phyloP scores from a whole-genome alignment of 208 protist species.

The Acanthamoeba castellanii region DNA sequence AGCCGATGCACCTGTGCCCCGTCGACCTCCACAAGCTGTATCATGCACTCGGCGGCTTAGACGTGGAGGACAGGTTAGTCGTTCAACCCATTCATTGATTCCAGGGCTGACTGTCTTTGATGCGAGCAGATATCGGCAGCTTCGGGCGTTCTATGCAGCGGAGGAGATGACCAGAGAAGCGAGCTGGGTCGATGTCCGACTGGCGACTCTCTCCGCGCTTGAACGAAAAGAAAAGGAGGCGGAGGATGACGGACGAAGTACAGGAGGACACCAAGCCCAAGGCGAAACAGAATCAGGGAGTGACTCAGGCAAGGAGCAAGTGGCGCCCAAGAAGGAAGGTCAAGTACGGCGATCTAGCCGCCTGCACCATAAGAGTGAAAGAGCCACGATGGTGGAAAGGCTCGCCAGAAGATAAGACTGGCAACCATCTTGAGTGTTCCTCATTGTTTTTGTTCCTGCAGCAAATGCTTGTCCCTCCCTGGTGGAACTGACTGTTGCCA shows the following conservation, averaged over 20 bases:
- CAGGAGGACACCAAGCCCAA: not conserved
- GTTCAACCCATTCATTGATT: not conserved
- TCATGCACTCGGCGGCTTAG: constrained; percentile 16
- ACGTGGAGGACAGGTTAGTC: not conserved
- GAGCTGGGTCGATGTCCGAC: not conserved
- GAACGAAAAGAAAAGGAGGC: not conserved
- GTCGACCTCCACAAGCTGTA: constrained; percentile 56
- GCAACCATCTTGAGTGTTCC: too few species aligned
- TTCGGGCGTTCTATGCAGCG: not conserved
- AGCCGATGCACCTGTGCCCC: constrained; percentile 42
- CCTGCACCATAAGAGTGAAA: not conserved
- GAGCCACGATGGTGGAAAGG: not conserved
- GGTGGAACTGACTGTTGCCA: too few species aligned
- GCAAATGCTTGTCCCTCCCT: too few species aligned
- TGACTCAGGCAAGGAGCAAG: too few species aligned
- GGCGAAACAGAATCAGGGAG: not conserved
- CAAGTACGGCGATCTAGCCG: not conserved
- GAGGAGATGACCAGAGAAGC: constrained; percentile 7
- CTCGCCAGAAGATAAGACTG: not conserved
- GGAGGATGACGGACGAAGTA: not conserved
- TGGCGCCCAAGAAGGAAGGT: not conserved
- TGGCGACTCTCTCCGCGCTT: not conserved
- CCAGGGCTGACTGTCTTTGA: too few species aligned
- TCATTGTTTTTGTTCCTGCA: too few species aligned
- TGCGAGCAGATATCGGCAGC: not conserved